These are phyloP conservation scores for Malassezia furfur DNA, from an alignment of 1,284 basidiomycete species.

Conservation along the genomic window DNA sequence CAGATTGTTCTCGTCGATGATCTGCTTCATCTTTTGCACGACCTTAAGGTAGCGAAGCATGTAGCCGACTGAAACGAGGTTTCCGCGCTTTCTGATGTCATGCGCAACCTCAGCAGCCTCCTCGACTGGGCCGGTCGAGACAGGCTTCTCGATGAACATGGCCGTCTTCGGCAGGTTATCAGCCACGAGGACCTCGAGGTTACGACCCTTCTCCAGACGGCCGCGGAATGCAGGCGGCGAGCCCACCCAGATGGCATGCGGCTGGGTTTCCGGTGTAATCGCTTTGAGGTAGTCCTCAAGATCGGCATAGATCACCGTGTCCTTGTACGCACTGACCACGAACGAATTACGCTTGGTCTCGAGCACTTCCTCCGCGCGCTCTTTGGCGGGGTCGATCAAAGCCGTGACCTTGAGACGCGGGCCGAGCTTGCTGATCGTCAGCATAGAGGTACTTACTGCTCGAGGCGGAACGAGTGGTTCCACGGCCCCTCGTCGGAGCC, in stretches of 20 bases:
- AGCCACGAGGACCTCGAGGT: conserved; percentile 81
- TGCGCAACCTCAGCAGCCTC: conserved; percentile 48
- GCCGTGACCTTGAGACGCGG: conserved; percentile 90
- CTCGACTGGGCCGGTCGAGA: conserved; percentile 69
- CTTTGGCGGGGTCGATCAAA: conserved; percentile 77
- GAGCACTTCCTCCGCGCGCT: conserved; percentile 72
- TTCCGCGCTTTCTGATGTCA: conserved; percentile 46
- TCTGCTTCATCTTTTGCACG: conserved; percentile 89
- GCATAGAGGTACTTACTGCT: conserved; percentile 19
- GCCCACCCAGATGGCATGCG: conserved; percentile 73
- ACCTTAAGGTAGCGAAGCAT: conserved; percentile 54
- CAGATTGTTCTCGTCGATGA: conserved; percentile 85
- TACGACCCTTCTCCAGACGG: conserved; percentile 55
- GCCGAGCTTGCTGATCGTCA: conserved; percentile 69
- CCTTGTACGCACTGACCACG: conserved; percentile 82
- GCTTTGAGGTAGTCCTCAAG: conserved; percentile 73
- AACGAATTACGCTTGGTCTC: conserved; percentile 85
- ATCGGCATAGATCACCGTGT: conserved; percentile 75
- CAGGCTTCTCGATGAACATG: conserved; percentile 88
- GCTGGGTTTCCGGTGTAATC: conserved; percentile 53
- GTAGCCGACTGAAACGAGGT: conserved; percentile 81
- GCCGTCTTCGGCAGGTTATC: conserved; percentile 62
- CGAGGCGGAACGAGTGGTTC: conserved; percentile 46
- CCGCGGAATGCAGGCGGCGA: conserved; percentile 81
- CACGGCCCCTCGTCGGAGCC: conserved; percentile 45